Conservation (phyloP, 202 grass and related monocot species). For the Musa balbisiana region DNA sequence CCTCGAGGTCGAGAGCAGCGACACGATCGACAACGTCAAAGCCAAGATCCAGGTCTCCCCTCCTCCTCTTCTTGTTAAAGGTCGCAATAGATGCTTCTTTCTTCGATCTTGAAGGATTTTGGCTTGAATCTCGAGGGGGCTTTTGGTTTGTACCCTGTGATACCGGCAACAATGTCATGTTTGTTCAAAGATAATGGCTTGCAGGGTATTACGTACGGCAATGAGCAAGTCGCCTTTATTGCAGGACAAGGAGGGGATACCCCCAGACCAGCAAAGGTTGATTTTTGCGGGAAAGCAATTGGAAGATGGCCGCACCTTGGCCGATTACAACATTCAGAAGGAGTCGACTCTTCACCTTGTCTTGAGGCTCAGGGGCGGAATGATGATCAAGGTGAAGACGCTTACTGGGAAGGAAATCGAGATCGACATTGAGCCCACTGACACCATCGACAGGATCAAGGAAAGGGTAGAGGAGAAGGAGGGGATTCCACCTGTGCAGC, state of each 20-base stretch:
- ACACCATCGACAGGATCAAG: neutral
- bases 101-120: too few species aligned
- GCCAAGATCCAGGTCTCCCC: conserved; percentile 24
- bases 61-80: neutral
- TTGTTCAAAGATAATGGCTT: neutral
- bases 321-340: neutral
- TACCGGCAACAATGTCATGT: too few species aligned
- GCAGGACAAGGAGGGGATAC: neutral
- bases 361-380: neutral
- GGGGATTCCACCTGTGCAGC: neutral
- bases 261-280: neutral
- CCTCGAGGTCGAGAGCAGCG: conserved; percentile 20
- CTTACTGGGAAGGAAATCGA: neutral
- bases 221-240: neutral
- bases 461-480: neutral
- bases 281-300: neutral
- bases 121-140: too few species aligned
- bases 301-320: neutral
- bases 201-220: neutral
- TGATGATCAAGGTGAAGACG: conserved; percentile 1
- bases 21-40: conserved; percentile 28
- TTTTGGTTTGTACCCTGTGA: too few species aligned
- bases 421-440: neutral
- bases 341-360: neutral
- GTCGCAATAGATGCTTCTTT: too few species aligned